Evolutionary conservation across 2,329 filamentous ascomycete genomes (phyloP).

Genomic region (Cladosporium sp.): DNA sequence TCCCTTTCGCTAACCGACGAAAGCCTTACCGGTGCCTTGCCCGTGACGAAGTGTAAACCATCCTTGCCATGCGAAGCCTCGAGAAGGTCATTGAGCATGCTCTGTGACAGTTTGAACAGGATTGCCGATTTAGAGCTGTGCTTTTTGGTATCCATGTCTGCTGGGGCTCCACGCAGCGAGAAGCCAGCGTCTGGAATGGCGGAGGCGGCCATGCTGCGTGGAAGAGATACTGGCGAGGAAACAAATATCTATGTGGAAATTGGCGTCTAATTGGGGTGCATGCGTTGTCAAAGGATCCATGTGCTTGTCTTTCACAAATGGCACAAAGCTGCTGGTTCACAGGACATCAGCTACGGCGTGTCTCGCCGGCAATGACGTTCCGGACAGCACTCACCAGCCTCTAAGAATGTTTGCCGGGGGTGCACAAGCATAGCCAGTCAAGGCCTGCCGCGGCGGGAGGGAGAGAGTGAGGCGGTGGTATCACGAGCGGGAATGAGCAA

Average conservation of each 20-base stretch:
- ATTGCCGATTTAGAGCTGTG: slow-evolving; percentile 24
- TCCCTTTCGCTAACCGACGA: neutral
- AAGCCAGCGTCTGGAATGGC: slow-evolving; percentile 21
- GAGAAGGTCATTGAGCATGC: slow-evolving; percentile 30
- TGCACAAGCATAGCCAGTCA: slow-evolving; percentile 13
- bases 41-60: slow-evolving; percentile 31
- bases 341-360: slow-evolving; percentile 11
- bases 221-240: slow-evolving; percentile 3
- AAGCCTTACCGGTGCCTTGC: slow-evolving; percentile 30
- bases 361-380: slow-evolving; percentile 13
- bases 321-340: slow-evolving; percentile 12
- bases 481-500: neutral
- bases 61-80: slow-evolving; percentile 26
- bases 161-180: slow-evolving; percentile 24
- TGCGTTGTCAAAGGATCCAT: slow-evolving; percentile 18
- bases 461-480: neutral
- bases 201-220: slow-evolving; percentile 19
- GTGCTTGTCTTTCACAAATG: slow-evolving; percentile 9
- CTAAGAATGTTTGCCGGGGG: slow-evolving; percentile 12
- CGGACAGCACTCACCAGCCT: slow-evolving; percentile 12
- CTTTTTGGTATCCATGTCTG: slow-evolving; percentile 16
- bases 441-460: slow-evolving; percentile 7
- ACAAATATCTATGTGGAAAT: slow-evolving; percentile 2
- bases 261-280: slow-evolving; percentile 1
- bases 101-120: slow-evolving; percentile 28